Conservation (phyloP, 2,329 filamentous ascomycete genomes). For the Fusarium bactridioides region DNA sequence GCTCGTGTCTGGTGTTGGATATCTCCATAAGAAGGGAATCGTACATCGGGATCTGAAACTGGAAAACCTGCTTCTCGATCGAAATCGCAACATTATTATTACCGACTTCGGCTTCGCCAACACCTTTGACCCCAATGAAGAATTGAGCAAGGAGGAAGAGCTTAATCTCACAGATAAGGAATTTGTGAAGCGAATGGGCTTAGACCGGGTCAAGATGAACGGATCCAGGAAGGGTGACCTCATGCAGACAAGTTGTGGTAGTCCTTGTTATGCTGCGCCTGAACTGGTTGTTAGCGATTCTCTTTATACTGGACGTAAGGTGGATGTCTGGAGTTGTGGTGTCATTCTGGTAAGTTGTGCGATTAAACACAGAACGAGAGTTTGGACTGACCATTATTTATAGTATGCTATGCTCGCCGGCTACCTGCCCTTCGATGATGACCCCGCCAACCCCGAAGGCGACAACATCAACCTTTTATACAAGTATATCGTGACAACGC, state of each 20-base stretch:
- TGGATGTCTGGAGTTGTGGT: conserved; percentile 99
- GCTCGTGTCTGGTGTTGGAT: conserved; percentile 94
- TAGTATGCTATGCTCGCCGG: conserved; percentile 99
- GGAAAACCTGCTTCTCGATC: conserved; percentile 92
- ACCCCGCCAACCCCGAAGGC: conserved; percentile 96
- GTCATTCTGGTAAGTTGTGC: conserved; percentile 84
- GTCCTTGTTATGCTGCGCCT: conserved; percentile 95
- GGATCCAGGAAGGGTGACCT: conserved; percentile 87
- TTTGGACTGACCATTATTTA: conserved; percentile 24
- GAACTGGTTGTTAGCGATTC: conserved; percentile 98
- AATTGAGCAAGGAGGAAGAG: conserved; percentile 90
- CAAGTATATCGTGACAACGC: conserved; percentile 98
- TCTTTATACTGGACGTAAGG: conserved; percentile 94
- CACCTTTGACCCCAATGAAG: conserved; percentile 89
- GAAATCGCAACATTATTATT: conserved; percentile 99
- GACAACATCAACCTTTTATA: conserved; percentile 99
- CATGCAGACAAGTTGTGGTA: conserved; percentile 99
- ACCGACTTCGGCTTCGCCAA: conserved; percentile 99
- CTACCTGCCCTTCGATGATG: conserved; percentile 97
- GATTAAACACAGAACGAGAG: not conserved
- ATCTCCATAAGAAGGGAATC: conserved; percentile 98
- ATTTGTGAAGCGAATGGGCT: conserved; percentile 83
- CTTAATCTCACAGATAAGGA: conserved; percentile 86
- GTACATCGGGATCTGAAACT: conserved; percentile 97
- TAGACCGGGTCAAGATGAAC: conserved; percentile 79